Percentiles rank a stretch among this genome's conserved stretches.
Evolutionary conservation across 192 early-diverging fungal genomes (phyloP).

Genomic region (Jimgerdemannia flammicorona): DNA sequence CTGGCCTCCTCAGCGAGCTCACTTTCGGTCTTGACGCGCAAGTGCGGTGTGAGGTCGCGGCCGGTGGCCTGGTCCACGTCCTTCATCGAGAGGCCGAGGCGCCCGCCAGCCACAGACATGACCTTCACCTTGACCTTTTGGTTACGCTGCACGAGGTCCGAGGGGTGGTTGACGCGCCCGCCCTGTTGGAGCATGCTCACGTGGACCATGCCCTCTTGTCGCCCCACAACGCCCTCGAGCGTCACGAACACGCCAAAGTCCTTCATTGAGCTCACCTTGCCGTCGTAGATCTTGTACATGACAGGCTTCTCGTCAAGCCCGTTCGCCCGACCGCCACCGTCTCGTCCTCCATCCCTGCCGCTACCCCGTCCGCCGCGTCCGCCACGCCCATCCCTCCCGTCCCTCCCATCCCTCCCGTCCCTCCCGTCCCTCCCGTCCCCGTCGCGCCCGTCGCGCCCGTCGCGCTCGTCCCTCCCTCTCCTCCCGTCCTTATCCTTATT

Average conservation of each 20-base stretch:
- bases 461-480: conserved; percentile 17
- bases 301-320: conserved; percentile 73
- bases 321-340: conserved; percentile 16
- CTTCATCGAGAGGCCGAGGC: conserved; percentile 89
- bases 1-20: conserved; percentile 57
- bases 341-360: conserved; percentile 10
- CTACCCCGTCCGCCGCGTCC: conserved; percentile 16
- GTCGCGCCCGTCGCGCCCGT: conserved; percentile 17
- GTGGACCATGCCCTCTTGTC: conserved; percentile 89
- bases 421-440: conserved; percentile 12
- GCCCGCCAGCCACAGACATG: conserved; percentile 80
- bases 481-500: conserved; percentile 3
- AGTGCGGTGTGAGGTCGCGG: conserved; percentile 78
- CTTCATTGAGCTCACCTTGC: conserved; percentile 75
- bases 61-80: conserved; percentile 96
- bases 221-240: conserved; percentile 73
- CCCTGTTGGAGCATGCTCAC: conserved; percentile 65
- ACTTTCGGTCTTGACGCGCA: conserved; percentile 61
- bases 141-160: conserved; percentile 81
- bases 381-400: conserved; percentile 21
- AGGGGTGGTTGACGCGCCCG: conserved; percentile 69
- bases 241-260: conserved; percentile 94
- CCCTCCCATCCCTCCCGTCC: conserved; percentile 12
- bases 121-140: conserved; percentile 93
- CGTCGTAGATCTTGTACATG: conserved; percentile 91